phyloP scores from a whole-genome alignment of 208 protist genomes.

The Polymyxa betae region DNA sequence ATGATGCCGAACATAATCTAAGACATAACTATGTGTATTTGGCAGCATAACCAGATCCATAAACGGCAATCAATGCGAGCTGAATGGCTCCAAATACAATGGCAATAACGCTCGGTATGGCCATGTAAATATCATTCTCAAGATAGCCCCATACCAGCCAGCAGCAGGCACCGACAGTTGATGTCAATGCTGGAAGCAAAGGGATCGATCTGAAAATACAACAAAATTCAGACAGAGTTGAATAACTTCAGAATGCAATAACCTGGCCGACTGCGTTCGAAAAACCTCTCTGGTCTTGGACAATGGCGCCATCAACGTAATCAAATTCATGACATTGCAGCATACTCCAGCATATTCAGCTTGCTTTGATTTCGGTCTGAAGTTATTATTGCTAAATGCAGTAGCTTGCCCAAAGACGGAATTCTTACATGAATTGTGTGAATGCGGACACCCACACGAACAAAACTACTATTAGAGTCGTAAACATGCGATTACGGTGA shows the following conservation, averaged over 20 bases:
- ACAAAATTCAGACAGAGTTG: neutral
- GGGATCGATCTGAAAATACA: constrained; percentile 17
- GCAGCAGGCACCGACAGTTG: constrained; percentile 26
- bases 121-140: constrained; percentile 25
- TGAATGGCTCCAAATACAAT: neutral
- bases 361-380: neutral
- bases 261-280: constrained; percentile 46
- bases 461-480: neutral
- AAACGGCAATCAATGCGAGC: constrained; percentile 24
- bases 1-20: too few relatives aligned
- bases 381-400: neutral
- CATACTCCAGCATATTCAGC: constrained; percentile 30
- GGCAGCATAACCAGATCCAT: neutral
- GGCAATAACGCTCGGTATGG: constrained; percentile 11
- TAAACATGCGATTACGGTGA: constrained; percentile 10
- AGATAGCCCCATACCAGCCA: constrained; percentile 42
- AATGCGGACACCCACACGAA: neutral
- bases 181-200: neutral
- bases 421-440: neutral
- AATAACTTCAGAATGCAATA: neutral
- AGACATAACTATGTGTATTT: neutral
- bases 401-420: neutral
- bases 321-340: constrained; percentile 34
- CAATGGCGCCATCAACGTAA: constrained; percentile 49
- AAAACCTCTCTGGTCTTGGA: neutral